Evolutionary conservation across 352 stramenopile genomes (phyloP), one percentile per base, ranked within the genome.

Genomic region (Globisporangium middletonii): DNA sequence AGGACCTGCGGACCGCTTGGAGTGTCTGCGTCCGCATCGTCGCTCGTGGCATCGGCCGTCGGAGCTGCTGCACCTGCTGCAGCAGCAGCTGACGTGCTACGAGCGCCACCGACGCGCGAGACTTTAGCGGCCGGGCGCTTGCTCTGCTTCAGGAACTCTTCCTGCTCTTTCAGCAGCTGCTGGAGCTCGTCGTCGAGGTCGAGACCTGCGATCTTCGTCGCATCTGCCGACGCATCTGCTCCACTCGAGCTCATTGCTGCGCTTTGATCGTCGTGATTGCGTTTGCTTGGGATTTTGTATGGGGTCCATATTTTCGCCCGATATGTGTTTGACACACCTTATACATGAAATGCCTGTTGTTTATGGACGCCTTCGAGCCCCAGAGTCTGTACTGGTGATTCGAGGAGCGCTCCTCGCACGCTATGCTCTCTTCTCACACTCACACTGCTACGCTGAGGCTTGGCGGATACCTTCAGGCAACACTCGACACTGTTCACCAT

Each of bases 101-200:
- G 52, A 2, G 37, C 13, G 15, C 44, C 7, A 19, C 61, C 57
- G 12, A 71, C 28, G 43, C 77, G 79, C 41, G 55, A 66, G 43
- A 92, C 69, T 69, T 80, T 88, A 54, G 82, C 82, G 15, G 79
- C 70, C 8, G 82, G 79, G 15, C 57, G 50, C 63, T 88, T 77
- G 42, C 73, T 74, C 60, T 83, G 67, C 13, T 68, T 68, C 51
- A 92, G 64, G 42, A 94, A 94, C 35, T 76, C 66, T 63, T 94
- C 84, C 67, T 94, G 84, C 59, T 94, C 84, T 42, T 79, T 75
- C 19, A 94, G 68, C 42, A 94, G 77, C 59, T 81, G 79, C 67
- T 82, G 76, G 30, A 94, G 62, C 54, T 94, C 84, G 28, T 73
- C 79, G 50, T 94, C 81, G 63, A 94, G 67, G 60, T 94, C 77